Base-by-base conservation (phyloP, 2,329 filamentous ascomycete species). In the Hymenoscyphus scutula region DNA sequence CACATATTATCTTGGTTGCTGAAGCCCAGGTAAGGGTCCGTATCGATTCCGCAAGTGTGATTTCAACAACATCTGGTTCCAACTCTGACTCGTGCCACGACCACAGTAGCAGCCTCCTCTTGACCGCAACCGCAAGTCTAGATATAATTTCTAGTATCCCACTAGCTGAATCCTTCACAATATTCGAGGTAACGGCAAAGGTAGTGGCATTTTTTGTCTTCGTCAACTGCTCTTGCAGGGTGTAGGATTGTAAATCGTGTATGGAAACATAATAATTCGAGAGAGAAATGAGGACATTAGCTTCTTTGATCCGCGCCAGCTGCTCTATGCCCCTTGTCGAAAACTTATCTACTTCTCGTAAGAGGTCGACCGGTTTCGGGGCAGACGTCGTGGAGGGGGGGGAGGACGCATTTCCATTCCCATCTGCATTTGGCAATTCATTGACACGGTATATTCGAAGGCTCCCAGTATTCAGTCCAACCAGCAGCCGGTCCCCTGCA, bases 81-180 rank as follows among this genome's bases (percentile, higher is more conserved):
- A 97, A 82, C 78, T 98, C 95, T 80, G 92, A 95, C 74, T 97
- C 93, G 71, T 95, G 90, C 95, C 96, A 99, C 72, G 89, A 91
- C 93, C 95, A 99, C 61, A 97, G 78, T 64, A 98, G 76, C 59
- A 99, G 81, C 71, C 91, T 90, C 72, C 95, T 83, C 81, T 98
- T 98, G 37, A 97, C 91, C 4, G 92, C 92, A 11, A 99, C 94
- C 6, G 92, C 95, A 58, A 99, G 80, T 41, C 92, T 84, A 61
- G 92, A 96, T 67, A 98, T 93, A 61, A 99, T 96, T 69, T 94
- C 91, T 0, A 92, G 93, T 57, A 99, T 93, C 27, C 90, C 90
- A 0, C 92, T 97, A 57, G 86, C 85, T 5, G 87, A 79, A 75
- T 99, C 95, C 75, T 95, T 94, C 69, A 96, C 89, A 61, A 98